Evolutionary conservation across 495 filamentous ascomycete species (phyloP).

Genomic region (Cercophora sp.): DNA sequence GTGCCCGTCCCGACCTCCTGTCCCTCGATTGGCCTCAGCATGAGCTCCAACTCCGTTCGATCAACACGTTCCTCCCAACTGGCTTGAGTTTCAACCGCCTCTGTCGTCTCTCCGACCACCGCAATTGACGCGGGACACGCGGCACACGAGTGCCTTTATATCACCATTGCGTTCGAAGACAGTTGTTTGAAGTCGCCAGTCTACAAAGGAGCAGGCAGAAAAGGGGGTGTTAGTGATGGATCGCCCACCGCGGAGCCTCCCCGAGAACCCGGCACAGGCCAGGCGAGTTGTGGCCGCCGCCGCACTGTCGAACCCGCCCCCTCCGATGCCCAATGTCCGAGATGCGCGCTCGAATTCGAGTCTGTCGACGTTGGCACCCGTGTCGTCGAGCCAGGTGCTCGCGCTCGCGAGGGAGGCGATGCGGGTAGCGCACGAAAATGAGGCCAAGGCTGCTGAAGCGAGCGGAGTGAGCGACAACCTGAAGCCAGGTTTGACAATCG

Average conservation of each 20-base stretch:
- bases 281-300: slow-evolving; percentile 35
- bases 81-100: slow-evolving; percentile 11
- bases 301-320: slow-evolving; percentile 30
- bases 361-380: slow-evolving; percentile 37
- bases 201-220: background rate
- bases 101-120: background rate
- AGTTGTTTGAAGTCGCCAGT: no score
- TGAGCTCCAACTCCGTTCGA: slow-evolving; percentile 22
- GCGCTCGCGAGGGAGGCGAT: slow-evolving; percentile 61
- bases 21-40: slow-evolving; percentile 22
- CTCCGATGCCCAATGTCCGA: slow-evolving; percentile 34
- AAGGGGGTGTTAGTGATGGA: slow-evolving; percentile 23
- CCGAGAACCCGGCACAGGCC: slow-evolving; percentile 38
- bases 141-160: no score
- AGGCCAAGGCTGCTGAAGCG: slow-evolving; percentile 62
- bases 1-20: slow-evolving; percentile 13
- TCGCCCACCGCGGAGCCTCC: slow-evolving; percentile 34
- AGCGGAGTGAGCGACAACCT: slow-evolving; percentile 65
- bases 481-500: slow-evolving; percentile 79
- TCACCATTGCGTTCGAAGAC: no score
- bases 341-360: slow-evolving; percentile 31
- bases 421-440: slow-evolving; percentile 63
- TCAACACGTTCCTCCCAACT: slow-evolving; percentile 20
- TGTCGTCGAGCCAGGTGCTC: slow-evolving; percentile 49
- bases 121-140: no score